Percentiles rank a stretch among this genome's conserved stretches.
Conservation (phyloP, 2,329 filamentous ascomycete species). For the Nigrospora osmanthi region DNA sequence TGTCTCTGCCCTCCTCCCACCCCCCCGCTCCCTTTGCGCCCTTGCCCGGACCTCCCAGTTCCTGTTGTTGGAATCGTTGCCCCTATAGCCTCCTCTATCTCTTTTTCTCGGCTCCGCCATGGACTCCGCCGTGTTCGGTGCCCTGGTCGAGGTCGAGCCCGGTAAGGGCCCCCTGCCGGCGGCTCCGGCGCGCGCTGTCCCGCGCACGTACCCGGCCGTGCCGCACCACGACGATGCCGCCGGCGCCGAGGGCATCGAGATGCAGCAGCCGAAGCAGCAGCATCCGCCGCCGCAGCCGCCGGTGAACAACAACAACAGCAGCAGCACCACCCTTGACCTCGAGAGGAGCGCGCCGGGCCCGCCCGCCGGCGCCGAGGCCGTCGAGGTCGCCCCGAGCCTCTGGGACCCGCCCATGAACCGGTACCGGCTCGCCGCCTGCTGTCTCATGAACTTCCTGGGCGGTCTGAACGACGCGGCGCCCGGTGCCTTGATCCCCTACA, state of each 20-base stretch:
- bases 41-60: too few species aligned
- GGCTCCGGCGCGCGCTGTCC: constrained; percentile 23
- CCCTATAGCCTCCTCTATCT: too few species aligned
- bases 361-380: constrained; percentile 8
- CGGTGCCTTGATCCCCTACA: constrained; percentile 74
- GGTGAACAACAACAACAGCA: too few species aligned
- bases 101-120: too few species aligned
- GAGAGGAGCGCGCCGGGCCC: constrained; percentile 13
- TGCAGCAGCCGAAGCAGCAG: constrained; percentile 6
- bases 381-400: constrained; percentile 45
- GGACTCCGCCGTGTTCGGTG: constrained; percentile 11
- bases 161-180: constrained; percentile 17
- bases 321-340: constrained; percentile 5
- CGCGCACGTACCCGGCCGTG: constrained; percentile 30
- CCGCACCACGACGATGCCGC: constrained; percentile 15
- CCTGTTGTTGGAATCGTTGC: too few species aligned
- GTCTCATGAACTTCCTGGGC: constrained; percentile 58
- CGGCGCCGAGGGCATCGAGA: constrained; percentile 11
- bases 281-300: too few species aligned
- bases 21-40: too few species aligned
- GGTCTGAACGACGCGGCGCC: constrained; percentile 70
- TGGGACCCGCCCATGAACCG: constrained; percentile 60
- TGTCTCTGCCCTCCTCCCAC: too few species aligned
- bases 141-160: constrained; percentile 18
- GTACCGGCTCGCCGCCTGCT: constrained; percentile 57